phyloP scores from a whole-genome alignment of 805 yeast genomes.

The Komagataella pastoris region DNA sequence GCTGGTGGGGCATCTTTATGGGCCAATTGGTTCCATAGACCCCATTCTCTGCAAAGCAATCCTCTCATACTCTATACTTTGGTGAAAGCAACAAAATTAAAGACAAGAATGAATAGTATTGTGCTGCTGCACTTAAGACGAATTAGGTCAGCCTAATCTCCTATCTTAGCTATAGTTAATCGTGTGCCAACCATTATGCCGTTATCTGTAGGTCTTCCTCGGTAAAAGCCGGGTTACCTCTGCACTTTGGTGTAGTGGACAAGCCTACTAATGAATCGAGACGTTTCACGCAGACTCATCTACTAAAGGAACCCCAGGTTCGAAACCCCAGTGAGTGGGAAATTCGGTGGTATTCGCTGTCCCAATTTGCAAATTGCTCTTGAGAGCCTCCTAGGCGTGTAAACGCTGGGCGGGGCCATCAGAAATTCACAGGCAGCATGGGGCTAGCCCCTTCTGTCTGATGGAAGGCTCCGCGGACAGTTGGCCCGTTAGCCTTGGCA shows the following conservation, averaged over 20 bases:
- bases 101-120: neutral
- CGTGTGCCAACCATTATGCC: neutral
- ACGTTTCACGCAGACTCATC: constrained; percentile 22
- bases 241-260: constrained; percentile 6
- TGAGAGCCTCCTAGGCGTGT: constrained; percentile 23
- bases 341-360: constrained; percentile 24
- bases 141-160: neutral
- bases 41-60: constrained; percentile 19
- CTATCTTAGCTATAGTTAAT: neutral
- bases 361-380: constrained; percentile 12
- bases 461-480: constrained; percentile 26
- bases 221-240: neutral
- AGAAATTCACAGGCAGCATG: constrained; percentile 11
- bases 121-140: neutral
- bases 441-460: constrained; percentile 3
- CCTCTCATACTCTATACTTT: constrained; percentile 10
- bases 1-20: constrained; percentile 1
- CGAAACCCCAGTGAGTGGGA: constrained; percentile 21
- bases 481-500: constrained; percentile 12
- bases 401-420: constrained; percentile 25
- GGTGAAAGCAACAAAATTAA: neutral
- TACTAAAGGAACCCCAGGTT: constrained; percentile 12
- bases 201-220: too few species aligned
- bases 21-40: constrained; percentile 18
- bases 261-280: constrained; percentile 7